Percentiles rank a stretch among this genome's conserved stretches.
phyloP scores from a whole-genome alignment of 345 rosid genomes.

The Durio zibethinus region DNA sequence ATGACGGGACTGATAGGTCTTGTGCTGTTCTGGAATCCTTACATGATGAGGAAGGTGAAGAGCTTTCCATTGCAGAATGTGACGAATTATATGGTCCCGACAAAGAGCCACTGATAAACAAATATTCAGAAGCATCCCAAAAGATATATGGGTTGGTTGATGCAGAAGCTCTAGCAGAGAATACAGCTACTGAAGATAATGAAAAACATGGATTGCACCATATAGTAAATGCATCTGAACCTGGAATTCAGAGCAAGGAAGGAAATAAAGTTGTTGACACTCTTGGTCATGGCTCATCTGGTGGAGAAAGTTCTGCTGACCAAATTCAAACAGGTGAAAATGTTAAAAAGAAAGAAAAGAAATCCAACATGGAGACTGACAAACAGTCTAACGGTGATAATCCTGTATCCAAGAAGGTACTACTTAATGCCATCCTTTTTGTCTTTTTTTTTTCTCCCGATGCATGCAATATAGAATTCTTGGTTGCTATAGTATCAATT shows the following conservation, averaged over 20 bases:
- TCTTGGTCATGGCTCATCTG: constrained; percentile 27
- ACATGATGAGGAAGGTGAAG: constrained; percentile 46
- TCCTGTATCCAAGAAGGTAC: constrained; percentile 69
- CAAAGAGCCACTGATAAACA: constrained; percentile 56
- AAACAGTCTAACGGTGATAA: constrained; percentile 33
- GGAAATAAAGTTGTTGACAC: constrained; percentile 20
- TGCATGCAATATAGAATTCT: background rate
- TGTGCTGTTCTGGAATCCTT: constrained; percentile 33
- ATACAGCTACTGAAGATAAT: constrained; percentile 21
- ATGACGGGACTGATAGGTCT: constrained; percentile 26
- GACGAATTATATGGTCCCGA: constrained; percentile 91
- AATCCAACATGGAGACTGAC: constrained; percentile 28
- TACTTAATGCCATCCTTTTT: background rate
- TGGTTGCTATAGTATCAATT: background rate
- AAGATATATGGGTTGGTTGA: constrained; percentile 22
- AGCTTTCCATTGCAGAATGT: constrained; percentile 67
- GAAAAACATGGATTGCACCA: constrained; percentile 19
- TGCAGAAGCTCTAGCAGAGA: constrained; percentile 31
- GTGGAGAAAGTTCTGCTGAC: constrained; percentile 30
- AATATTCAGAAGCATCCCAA: constrained; percentile 34
- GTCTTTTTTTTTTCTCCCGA: background rate
- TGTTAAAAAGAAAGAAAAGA: constrained; percentile 36
- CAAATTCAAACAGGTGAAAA: constrained; percentile 33
- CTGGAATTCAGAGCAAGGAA: constrained; percentile 26
- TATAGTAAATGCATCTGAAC: constrained; percentile 31